Conservation (phyloP, 2,329 filamentous ascomycete species). For the Diaporthe sp. region DNA sequence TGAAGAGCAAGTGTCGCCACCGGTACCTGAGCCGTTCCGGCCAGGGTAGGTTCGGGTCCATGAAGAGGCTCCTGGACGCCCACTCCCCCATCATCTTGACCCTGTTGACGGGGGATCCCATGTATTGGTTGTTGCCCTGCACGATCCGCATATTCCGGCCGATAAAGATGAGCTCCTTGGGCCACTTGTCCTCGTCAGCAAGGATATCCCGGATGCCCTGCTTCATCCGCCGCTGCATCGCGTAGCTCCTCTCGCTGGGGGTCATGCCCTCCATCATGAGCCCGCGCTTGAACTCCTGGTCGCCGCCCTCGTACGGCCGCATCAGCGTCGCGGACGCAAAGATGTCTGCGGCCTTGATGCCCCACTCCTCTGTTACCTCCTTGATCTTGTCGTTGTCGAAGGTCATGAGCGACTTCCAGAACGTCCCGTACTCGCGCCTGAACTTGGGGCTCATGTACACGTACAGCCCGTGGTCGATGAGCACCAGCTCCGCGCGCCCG, state of each 20-base stretch:
- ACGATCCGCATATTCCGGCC: conserved; percentile 93
- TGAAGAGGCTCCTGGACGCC: conserved; percentile 86
- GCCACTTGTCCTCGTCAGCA: conserved; percentile 87
- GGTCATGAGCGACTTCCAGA: conserved; percentile 95
- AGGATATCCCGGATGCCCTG: conserved; percentile 76
- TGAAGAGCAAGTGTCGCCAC: conserved; percentile 85
- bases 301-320: conserved; percentile 89
- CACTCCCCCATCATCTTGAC: conserved; percentile 94
- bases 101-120: conserved; percentile 89
- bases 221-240: conserved; percentile 88
- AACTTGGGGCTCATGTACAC: conserved; percentile 89
- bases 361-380: conserved; percentile 82
- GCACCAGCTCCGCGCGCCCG: conserved; percentile 88
- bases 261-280: conserved; percentile 71
- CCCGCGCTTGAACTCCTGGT: conserved; percentile 70
- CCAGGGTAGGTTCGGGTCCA: conserved; percentile 73
- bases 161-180: conserved; percentile 91
- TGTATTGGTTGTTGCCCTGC: conserved; percentile 91
- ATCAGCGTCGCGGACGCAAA: conserved; percentile 92
- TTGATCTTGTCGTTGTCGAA: conserved; percentile 88
- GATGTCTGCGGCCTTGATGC: conserved; percentile 87
- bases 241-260: conserved; percentile 81
- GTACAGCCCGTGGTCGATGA: conserved; percentile 98
- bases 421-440: conserved; percentile 84
- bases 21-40: conserved; percentile 74